Conservation (phyloP, 2,329 filamentous ascomycete species). For the Plectosphaerella plurivora region DNA sequence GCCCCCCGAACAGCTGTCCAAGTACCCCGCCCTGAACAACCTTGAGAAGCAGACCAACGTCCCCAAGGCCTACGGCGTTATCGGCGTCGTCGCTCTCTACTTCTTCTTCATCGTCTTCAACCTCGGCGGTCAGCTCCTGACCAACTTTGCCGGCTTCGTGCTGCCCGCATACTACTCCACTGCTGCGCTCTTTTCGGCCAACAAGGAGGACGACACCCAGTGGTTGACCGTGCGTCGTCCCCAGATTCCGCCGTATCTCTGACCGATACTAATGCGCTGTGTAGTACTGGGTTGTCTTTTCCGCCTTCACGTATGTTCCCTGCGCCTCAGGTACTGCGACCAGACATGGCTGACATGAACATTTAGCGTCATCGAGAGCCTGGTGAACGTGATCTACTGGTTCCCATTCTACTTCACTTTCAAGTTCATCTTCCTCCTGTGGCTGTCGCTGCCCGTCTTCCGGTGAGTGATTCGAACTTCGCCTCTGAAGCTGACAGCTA, state of each 20-base stretch:
- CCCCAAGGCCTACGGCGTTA: slow-evolving; percentile 79
- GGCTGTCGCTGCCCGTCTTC: slow-evolving; percentile 95
- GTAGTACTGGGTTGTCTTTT: slow-evolving; percentile 84
- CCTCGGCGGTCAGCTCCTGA: slow-evolving; percentile 81
- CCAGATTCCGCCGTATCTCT: not conserved
- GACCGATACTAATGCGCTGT: slow-evolving; percentile 2
- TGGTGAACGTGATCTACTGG: slow-evolving; percentile 84
- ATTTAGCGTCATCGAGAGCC: slow-evolving; percentile 68
- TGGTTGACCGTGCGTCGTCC: slow-evolving; percentile 61
- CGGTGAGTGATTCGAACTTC: slow-evolving; percentile 54
- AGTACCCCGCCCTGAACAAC: slow-evolving; percentile 79
- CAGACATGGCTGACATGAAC: slow-evolving; percentile 4
- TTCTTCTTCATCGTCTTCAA: slow-evolving; percentile 93
- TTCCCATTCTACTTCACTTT: slow-evolving; percentile 99
- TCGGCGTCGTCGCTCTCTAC: slow-evolving; percentile 73
- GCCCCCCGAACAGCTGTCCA: slow-evolving; percentile 40
- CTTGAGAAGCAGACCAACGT: slow-evolving; percentile 79
- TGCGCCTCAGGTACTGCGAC: slow-evolving; percentile 3
- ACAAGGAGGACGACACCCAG: slow-evolving; percentile 77
- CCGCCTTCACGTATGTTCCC: slow-evolving; percentile 64
- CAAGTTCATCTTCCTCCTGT: slow-evolving; percentile 97
- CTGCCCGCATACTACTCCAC: slow-evolving; percentile 84
- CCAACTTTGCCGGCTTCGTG: slow-evolving; percentile 80
- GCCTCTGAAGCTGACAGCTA: not conserved
- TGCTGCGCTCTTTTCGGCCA: slow-evolving; percentile 66